phyloP scores from a whole-genome alignment of 257 asterid genomes.

The Mitragyna speciosa region DNA sequence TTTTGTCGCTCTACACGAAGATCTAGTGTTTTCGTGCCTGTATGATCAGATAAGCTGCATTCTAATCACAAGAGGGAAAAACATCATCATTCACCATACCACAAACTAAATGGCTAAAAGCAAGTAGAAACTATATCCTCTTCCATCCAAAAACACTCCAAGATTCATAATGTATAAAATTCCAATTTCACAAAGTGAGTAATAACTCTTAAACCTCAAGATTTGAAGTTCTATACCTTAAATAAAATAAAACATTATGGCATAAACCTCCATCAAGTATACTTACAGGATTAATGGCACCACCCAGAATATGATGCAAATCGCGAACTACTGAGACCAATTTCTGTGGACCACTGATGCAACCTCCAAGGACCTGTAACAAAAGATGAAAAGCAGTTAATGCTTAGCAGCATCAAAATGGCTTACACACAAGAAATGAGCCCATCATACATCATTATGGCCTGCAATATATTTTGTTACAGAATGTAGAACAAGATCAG shows the following conservation, averaged over 20 bases:
- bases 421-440: not conserved
- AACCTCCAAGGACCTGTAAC: constrained; percentile 80
- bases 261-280: constrained; percentile 10
- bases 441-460: constrained; percentile 74
- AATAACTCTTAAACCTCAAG: no score
- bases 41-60: constrained; percentile 84
- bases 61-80: constrained; percentile 42
- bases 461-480: constrained; percentile 88
- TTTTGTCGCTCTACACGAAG: constrained; percentile 97
- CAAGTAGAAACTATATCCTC: not conserved
- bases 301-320: constrained; percentile 90
- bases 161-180: not conserved
- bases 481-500: constrained; percentile 87
- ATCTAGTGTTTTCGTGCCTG: constrained; percentile 98
- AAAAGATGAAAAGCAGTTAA: constrained; percentile 13
- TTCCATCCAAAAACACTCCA: not conserved
- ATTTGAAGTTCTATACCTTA: not conserved
- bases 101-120: not conserved
- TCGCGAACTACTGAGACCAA: constrained; percentile 65
- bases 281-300: constrained; percentile 89
- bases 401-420: not conserved
- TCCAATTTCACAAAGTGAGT: no score
- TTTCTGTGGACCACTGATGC: constrained; percentile 82
- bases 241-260: not conserved
- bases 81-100: not conserved